A percentile compares a stretch with the other conserved stretches of the same genome.
Conservation (phyloP, 345 rosid species). For the Carallia pectinifolia region DNA sequence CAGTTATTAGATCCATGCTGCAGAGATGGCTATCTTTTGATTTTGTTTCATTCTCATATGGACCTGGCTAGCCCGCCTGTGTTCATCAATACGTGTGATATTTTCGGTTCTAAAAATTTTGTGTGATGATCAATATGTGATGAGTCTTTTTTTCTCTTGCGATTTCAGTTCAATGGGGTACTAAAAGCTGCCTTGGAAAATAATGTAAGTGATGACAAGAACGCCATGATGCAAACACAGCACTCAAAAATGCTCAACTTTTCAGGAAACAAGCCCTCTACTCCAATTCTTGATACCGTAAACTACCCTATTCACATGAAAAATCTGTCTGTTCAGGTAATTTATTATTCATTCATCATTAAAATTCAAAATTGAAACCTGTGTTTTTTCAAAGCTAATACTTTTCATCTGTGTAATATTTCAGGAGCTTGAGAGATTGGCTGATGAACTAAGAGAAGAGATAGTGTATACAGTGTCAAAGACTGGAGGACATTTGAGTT, state of each 20-base stretch:
- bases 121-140: too few relatives aligned
- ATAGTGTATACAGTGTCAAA: conserved; percentile 42
- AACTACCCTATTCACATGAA: conserved; percentile 42
- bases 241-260: conserved; percentile 23
- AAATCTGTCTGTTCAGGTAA: conserved; percentile 39
- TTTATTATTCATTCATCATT: neutral
- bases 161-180: neutral
- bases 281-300: conserved; percentile 43
- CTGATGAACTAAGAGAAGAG: conserved; percentile 44
- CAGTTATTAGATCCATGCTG: too few relatives aligned
- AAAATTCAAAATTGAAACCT: too few relatives aligned
- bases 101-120: too few relatives aligned
- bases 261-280: conserved; percentile 35
- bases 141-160: neutral
- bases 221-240: neutral
- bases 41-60: too few relatives aligned
- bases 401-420: neutral
- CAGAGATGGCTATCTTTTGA: too few relatives aligned
- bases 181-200: conserved; percentile 16
- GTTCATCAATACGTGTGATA: too few relatives aligned
- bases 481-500: conserved; percentile 50
- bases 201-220: conserved; percentile 8
- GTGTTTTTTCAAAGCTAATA: neutral
- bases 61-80: too few relatives aligned
- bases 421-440: conserved; percentile 43